Base-by-base conservation (phyloP, 202 grass and related monocot species). In the Digitaria exilis region DNA sequence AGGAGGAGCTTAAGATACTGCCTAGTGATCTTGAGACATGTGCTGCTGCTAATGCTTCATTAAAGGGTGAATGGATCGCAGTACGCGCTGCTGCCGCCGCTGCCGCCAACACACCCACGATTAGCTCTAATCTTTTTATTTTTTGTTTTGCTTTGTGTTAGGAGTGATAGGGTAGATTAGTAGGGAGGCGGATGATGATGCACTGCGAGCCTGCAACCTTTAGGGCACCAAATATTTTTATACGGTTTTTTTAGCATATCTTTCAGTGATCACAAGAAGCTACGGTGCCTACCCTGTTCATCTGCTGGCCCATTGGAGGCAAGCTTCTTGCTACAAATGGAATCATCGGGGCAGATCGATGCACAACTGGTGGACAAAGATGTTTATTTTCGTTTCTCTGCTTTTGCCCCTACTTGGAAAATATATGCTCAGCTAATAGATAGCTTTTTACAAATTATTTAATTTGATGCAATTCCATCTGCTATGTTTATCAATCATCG, bases 311-410 rank as follows among this genome's bases (percentile, higher is more conserved):
- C 80, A 85, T 46, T 80, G 89, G 92, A 88, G 87, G 92, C 89
- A 90, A 71, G 69, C 71, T 82, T 89, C 71, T 82, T 89, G 78
- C 81, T 89, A 89, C 92, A 92, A 92, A 92, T 84, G 86, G 87
- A 89, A 94, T 92, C 89, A 56, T 51, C 41, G 84, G 77, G 69
- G 71, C 67, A 79, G 54, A 50, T 82, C 83, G 54, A 50, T 82
- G 31, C 68, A 82, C 56, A 82, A 60, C 29, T 85, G n/a, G n/a
- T n/a, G 65, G 56, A 75, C 75, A 87, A 76, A 61, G 77, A 43
- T 59, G 30, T 76, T 75, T 64, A 56, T 9, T 78, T 26, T n/a
- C n/a, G n/a, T n/a, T n/a, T n/a, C n/a, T n/a, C 43, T 73, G 73
- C 58, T 73, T 57, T 79, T 17, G n/a, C 57, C 42, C 21, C 19